Percentiles rank a stretch among this genome's conserved stretches.
These are phyloP conservation scores for Trichoderma koningii DNA, from an alignment of 2,329 filamentous ascomycete species.

Conservation along the genomic window DNA sequence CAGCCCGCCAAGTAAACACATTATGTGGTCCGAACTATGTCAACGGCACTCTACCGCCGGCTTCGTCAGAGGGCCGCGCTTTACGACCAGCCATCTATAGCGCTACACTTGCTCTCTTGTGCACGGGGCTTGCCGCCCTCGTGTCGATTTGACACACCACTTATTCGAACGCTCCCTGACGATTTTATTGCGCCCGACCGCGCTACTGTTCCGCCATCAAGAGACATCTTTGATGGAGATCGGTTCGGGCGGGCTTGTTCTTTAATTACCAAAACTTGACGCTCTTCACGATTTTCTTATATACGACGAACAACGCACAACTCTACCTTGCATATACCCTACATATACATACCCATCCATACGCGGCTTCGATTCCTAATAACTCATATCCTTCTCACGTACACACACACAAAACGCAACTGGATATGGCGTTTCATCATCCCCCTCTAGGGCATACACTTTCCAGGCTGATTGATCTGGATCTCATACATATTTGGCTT, in stretches of 20 bases:
- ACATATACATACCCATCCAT: not conserved
- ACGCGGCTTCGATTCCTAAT: not conserved
- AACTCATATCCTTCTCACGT: not conserved
- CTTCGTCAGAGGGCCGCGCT: constrained; percentile 31
- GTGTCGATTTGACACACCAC: not conserved
- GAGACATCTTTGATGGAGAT: not conserved
- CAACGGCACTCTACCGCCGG: constrained; percentile 55
- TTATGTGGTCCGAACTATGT: constrained; percentile 61
- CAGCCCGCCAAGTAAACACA: constrained; percentile 73
- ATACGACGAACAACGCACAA: constrained; percentile 18
- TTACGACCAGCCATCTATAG: constrained; percentile 30
- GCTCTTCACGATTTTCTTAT: constrained; percentile 14
- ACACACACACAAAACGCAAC: not conserved
- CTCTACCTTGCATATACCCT: not conserved
- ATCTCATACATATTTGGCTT: not conserved
- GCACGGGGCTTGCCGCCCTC: not conserved
- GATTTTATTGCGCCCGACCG: not conserved
- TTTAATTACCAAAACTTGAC: not conserved
- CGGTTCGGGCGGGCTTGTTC: not conserved
- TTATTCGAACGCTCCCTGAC: not conserved
- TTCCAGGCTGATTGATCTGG: not conserved
- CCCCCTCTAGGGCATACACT: not conserved
- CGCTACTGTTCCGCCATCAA: not conserved
- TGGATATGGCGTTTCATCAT: constrained; percentile 1
- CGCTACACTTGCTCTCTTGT: constrained; percentile 28